These are phyloP conservation scores for Pseudocercospora eumusae DNA, from an alignment of 2,329 filamentous ascomycete genomes.

Conservation along the genomic window DNA sequence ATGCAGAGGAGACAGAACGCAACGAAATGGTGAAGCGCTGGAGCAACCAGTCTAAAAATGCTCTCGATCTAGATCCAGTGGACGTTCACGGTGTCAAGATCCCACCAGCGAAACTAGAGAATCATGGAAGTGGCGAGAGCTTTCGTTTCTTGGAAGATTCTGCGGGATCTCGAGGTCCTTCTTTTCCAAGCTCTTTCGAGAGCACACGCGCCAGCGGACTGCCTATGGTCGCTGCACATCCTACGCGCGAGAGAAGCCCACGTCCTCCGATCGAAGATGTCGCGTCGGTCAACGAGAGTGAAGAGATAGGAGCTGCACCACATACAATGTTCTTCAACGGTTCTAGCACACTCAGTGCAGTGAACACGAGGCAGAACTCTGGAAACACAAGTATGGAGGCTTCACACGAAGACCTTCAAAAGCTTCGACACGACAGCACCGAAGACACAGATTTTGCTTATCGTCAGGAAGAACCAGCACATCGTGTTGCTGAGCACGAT, in stretches of 20 bases:
- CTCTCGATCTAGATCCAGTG: conserved; percentile 32
- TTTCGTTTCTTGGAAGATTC: conserved; percentile 66
- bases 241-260: conserved; percentile 18
- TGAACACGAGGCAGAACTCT: conserved; percentile 20
- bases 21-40: conserved; percentile 33
- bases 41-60: conserved; percentile 33
- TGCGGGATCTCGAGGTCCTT: conserved; percentile 58
- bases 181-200: conserved; percentile 54
- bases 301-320: conserved; percentile 9
- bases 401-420: conserved; percentile 18
- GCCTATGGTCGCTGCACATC: conserved; percentile 29
- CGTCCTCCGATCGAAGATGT: conserved; percentile 12
- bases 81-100: conserved; percentile 33
- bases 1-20: conserved; percentile 19
- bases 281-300: conserved; percentile 13
- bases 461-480: neutral
- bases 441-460: conserved; percentile 15
- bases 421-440: conserved; percentile 10
- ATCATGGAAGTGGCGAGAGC: conserved; percentile 62
- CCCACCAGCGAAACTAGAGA: conserved; percentile 43
- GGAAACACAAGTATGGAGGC: conserved; percentile 18
- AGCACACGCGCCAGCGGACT: conserved; percentile 29
- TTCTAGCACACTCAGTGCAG: conserved; percentile 25
- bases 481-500: neutral
- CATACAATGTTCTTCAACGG: conserved; percentile 28